A percentile compares a stretch with the other conserved stretches of the same genome.
Conservation (phyloP, 2,329 filamentous ascomycete genomes). For the Neofusicoccum laricinum region DNA sequence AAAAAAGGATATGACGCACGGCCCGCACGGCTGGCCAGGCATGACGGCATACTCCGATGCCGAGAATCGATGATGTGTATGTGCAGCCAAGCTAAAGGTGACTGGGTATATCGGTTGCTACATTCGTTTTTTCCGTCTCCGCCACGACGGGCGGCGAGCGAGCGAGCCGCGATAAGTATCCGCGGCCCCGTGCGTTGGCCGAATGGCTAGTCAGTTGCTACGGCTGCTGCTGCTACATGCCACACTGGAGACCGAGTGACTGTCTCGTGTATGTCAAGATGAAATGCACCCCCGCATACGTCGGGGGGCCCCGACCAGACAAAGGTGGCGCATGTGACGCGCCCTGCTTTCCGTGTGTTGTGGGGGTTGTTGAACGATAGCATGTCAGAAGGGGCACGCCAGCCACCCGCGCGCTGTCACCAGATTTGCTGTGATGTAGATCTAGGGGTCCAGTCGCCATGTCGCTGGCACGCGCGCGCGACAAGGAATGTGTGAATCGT, state of each 20-base stretch:
- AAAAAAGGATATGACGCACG: too few species aligned
- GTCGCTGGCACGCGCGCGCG: neutral
- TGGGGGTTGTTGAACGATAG: too few species aligned
- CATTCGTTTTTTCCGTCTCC: neutral
- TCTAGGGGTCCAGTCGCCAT: constrained; percentile 6
- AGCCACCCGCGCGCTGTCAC: neutral
- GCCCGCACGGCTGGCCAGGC: too few species aligned
- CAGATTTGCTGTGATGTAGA: constrained; percentile 5
- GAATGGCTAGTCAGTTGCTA: too few species aligned
- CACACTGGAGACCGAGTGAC: too few species aligned
- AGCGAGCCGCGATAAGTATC: neutral
- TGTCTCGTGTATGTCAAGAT: too few species aligned
- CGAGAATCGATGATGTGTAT: neutral
- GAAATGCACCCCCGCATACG: too few species aligned
- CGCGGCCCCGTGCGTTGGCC: neutral
- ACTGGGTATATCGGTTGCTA: neutral
- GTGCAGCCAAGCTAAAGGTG: too few species aligned
- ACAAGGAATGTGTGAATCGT: constrained; percentile 8
- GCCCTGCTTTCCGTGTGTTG: too few species aligned
- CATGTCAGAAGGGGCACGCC: neutral
- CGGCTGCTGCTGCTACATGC: neutral
- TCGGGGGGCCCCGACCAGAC: too few species aligned
- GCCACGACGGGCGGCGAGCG: neutral
- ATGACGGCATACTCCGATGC: neutral
- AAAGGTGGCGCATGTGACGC: too few species aligned